phyloP scores from a whole-genome alignment of 768 basidiomycete species.

The Agaricus blazei region DNA sequence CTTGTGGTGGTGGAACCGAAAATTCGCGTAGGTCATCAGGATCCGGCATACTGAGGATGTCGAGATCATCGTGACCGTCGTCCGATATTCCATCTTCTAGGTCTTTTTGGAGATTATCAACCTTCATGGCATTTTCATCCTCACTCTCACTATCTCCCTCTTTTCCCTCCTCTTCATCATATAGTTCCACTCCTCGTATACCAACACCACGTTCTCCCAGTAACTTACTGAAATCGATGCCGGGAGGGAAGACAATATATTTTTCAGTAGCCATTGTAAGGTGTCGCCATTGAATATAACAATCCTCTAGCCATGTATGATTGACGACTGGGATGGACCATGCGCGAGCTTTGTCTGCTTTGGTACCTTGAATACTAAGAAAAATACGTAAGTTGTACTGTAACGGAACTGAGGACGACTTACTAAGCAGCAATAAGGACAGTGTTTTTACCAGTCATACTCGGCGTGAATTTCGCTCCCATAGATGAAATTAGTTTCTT shows the following conservation, averaged over 20 bases:
- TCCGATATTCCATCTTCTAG: not conserved
- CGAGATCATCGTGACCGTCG: not conserved
- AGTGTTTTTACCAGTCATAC: slow-evolving; percentile 73
- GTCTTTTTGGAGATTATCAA: not conserved
- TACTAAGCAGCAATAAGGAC: slow-evolving; percentile 83
- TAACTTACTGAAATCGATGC: slow-evolving; percentile 54
- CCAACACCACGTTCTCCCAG: slow-evolving; percentile 39
- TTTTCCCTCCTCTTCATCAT: slow-evolving; percentile 19
- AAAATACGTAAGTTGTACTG: not conserved
- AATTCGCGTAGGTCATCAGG: not conserved
- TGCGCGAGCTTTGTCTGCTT: slow-evolving; percentile 65
- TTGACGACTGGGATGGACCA: slow-evolving; percentile 90
- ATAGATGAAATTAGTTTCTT: slow-evolving; percentile 73
- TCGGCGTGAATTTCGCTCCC: slow-evolving; percentile 80
- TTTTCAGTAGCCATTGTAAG: slow-evolving; percentile 60
- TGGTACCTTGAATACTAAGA: slow-evolving; percentile 41
- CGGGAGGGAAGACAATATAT: slow-evolving; percentile 65
- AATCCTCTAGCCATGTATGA: slow-evolving; percentile 90
- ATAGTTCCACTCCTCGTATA: slow-evolving; percentile 20
- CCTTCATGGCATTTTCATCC: not conserved
- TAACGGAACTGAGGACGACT: slow-evolving; percentile 21
- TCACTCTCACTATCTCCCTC: slow-evolving; percentile 12
- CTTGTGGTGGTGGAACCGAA: not conserved
- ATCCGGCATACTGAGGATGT: slow-evolving; percentile 9
- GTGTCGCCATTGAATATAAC: slow-evolving; percentile 74